Evolutionary conservation across 2,329 filamentous ascomycete genomes (phyloP).

Genomic region (Fusarium stilboides): DNA sequence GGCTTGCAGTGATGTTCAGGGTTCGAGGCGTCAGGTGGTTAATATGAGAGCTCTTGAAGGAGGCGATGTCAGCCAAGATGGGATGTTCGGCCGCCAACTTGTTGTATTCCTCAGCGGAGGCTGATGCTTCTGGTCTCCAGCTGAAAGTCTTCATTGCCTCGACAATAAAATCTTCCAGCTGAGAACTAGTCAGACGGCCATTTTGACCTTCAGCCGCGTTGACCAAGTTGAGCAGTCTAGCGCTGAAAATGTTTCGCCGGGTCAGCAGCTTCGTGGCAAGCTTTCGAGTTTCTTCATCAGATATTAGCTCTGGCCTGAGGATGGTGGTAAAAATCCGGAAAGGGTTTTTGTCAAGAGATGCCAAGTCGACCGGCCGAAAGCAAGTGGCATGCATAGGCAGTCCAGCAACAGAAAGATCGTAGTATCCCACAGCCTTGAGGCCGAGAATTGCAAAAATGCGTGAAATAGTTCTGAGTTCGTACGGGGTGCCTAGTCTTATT

Average conservation of each 20-base stretch:
- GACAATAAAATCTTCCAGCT: conserved; percentile 57
- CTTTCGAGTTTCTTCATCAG: conserved; percentile 45
- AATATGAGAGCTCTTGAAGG: conserved; percentile 61
- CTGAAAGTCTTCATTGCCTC: conserved; percentile 63
- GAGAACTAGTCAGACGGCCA: conserved; percentile 45
- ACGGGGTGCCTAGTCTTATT: conserved; percentile 61
- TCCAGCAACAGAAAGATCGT: conserved; percentile 62
- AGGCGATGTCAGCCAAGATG: conserved; percentile 63
- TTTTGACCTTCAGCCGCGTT: conserved; percentile 52
- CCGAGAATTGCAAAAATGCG: conserved; percentile 64
- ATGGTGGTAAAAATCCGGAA: conserved; percentile 59
- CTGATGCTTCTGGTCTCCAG: conserved; percentile 61
- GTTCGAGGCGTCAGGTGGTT: conserved; percentile 68
- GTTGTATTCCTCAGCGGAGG: conserved; percentile 59
- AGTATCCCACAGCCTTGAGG: conserved; percentile 66
- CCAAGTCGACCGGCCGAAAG: conserved; percentile 59
- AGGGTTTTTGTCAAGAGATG: conserved; percentile 50
- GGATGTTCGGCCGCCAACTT: conserved; percentile 60
- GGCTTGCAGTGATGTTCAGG: conserved; percentile 62
- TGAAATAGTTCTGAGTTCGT: conserved; percentile 59
- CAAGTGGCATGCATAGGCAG: conserved; percentile 68
- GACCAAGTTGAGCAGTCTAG: conserved; percentile 56
- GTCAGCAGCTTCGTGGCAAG: conserved; percentile 54
- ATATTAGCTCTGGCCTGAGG: conserved; percentile 59
- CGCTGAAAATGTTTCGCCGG: conserved; percentile 59